Conservation (phyloP, 1,284 basidiomycete genomes). For the Sparassis latifolia region DNA sequence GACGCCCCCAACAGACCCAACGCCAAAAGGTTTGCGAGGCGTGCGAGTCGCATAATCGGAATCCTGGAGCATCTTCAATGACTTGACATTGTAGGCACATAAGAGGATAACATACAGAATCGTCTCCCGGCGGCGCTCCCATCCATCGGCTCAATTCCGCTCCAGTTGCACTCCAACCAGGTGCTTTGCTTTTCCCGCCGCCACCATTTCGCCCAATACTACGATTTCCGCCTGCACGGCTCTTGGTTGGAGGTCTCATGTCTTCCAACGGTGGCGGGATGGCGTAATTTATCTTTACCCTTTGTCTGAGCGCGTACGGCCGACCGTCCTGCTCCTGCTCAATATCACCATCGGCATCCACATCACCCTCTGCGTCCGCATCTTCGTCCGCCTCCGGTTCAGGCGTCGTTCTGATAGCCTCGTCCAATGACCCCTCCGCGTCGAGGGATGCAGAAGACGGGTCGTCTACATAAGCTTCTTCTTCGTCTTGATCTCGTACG, state of each 20-base stretch:
- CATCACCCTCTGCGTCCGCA: constrained; percentile 41
- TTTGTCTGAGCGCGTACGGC: constrained; percentile 58
- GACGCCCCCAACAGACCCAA: constrained; percentile 34
- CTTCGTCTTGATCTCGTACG: constrained; percentile 31
- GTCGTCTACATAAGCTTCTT: constrained; percentile 45
- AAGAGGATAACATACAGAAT: constrained; percentile 45
- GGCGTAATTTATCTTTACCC: constrained; percentile 67
- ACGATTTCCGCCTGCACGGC: constrained; percentile 20
- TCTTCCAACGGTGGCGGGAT: constrained; percentile 74
- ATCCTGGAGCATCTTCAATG: constrained; percentile 35
- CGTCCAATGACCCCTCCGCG: constrained; percentile 52
- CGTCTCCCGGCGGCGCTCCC: constrained; percentile 56
- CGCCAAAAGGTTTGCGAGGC: constrained; percentile 57
- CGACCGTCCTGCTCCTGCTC: constrained; percentile 29
- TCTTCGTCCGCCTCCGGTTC: constrained; percentile 38
- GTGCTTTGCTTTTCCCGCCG: constrained; percentile 36
- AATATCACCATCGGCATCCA: constrained; percentile 34
- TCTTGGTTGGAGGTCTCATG: constrained; percentile 40
- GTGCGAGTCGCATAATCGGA: constrained; percentile 64
- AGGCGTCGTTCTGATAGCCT: constrained; percentile 44
- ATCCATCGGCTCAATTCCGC: constrained; percentile 71
- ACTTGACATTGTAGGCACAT: not conserved
- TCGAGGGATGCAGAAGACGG: constrained; percentile 45
- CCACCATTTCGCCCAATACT: constrained; percentile 26
- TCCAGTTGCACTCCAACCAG: constrained; percentile 73